Evolutionary conservation across 768 basidiomycete genomes (phyloP).

Genomic region (Amanita brunnescens): DNA sequence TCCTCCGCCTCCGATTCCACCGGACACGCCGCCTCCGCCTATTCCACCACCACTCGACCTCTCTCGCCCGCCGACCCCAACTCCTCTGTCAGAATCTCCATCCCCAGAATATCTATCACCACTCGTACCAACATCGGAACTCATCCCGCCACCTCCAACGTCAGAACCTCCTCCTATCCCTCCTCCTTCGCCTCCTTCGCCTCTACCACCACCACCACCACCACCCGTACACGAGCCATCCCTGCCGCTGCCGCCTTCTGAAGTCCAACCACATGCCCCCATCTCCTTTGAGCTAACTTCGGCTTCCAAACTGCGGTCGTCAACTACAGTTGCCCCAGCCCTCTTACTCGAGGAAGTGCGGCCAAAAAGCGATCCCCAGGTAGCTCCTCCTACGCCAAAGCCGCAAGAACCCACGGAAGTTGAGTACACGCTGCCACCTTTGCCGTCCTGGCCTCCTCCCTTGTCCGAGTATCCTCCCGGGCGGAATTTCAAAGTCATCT

Average conservation of each 20-base stretch:
- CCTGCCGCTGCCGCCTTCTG: slow-evolving; percentile 28
- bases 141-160: slow-evolving; percentile 20
- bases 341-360: slow-evolving; percentile 18
- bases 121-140: slow-evolving; percentile 29
- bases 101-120: slow-evolving; percentile 17
- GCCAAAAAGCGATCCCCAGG: slow-evolving; percentile 8
- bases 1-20: slow-evolving; percentile 12
- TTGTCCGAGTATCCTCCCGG: slow-evolving; percentile 36
- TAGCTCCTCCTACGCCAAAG: slow-evolving; percentile 7
- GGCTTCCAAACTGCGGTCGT: neutral
- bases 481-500: slow-evolving; percentile 52
- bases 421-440: slow-evolving; percentile 19
- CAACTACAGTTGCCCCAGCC: slow-evolving; percentile 7
- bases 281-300: slow-evolving; percentile 6
- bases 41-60: slow-evolving; percentile 19
- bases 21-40: slow-evolving; percentile 18
- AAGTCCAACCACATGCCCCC: slow-evolving; percentile 21
- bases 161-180: slow-evolving; percentile 14
- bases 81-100: slow-evolving; percentile 15
- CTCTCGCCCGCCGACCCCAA: slow-evolving; percentile 18
- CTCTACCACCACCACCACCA: slow-evolving; percentile 23
- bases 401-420: slow-evolving; percentile 16
- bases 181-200: slow-evolving; percentile 19
- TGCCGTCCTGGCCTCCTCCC: slow-evolving; percentile 54
- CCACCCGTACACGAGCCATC: slow-evolving; percentile 23